Evolutionary conservation across 108 stramenopile genomes (phyloP).

Genomic region (Skeletonema menzelii): DNA sequence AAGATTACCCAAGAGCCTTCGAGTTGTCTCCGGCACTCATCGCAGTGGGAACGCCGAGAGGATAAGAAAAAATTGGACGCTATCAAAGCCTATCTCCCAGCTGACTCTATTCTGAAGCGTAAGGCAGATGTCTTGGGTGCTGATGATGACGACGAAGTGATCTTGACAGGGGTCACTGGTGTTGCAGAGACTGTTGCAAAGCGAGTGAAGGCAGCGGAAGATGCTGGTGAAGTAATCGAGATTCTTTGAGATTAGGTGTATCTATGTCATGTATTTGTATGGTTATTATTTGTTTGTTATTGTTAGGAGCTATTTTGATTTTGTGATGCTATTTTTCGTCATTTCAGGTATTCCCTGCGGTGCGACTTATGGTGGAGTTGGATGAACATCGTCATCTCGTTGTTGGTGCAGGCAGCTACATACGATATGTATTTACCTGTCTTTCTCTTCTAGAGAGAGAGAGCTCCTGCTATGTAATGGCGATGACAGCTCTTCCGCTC

Average conservation of each 20-base stretch:
- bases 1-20: background rate
- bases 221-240: background rate
- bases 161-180: background rate
- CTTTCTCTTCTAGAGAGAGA: no score
- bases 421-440: no score
- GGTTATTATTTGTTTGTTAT: no score
- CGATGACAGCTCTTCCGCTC: no score
- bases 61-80: background rate
- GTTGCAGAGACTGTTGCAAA: background rate
- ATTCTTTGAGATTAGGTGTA: background rate
- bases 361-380: no score
- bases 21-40: background rate
- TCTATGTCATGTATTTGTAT: no score
- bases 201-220: slow-evolving; percentile 2
- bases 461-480: no score
- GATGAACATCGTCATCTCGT: no score
- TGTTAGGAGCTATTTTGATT: no score
- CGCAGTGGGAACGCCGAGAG: background rate
- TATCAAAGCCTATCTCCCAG: background rate
- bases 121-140: background rate
- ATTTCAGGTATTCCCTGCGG: no score
- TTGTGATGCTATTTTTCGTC: no score
- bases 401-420: no score
- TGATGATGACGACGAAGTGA: background rate
- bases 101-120: background rate